These are phyloP conservation scores for Radiomyces spectabilis DNA, from an alignment of 192 early-diverging fungal genomes.

Conservation along the genomic window DNA sequence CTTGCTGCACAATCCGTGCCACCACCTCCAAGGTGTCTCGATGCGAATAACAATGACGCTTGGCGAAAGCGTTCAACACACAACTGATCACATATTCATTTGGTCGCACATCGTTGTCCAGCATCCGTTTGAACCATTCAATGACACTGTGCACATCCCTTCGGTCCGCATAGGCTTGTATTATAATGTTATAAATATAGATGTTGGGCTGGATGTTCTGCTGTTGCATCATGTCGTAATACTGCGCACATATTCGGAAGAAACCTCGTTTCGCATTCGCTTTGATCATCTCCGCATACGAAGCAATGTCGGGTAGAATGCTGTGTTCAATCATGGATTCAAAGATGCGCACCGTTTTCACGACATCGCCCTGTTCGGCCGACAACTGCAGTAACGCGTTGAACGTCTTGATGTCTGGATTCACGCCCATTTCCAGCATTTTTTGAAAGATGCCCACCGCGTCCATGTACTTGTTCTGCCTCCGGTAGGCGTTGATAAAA, in stretches of 20 bases:
- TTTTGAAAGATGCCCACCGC: constrained; percentile 15
- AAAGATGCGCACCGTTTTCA: constrained; percentile 8
- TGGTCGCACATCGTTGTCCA: constrained; percentile 7
- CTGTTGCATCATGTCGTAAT: constrained; percentile 16
- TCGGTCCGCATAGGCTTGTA: constrained; percentile 9
- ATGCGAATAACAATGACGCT: neutral
- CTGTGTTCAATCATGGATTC: constrained; percentile 15
- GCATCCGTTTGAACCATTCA: constrained; percentile 25
- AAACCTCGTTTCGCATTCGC: neutral
- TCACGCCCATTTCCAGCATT: neutral
- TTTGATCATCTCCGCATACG: constrained; percentile 26
- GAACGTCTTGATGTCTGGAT: constrained; percentile 7
- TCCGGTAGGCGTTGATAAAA: constrained; percentile 16
- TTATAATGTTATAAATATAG: constrained; percentile 24
- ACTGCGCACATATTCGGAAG: constrained; percentile 2
- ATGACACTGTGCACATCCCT: constrained; percentile 12
- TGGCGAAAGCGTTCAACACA: constrained; percentile 10
- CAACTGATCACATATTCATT: constrained; percentile 15
- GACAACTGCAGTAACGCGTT: constrained; percentile 21
- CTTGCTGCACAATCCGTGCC: constrained; percentile 12
- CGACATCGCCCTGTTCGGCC: constrained; percentile 11
- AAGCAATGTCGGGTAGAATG: constrained; percentile 13
- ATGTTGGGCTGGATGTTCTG: constrained; percentile 14
- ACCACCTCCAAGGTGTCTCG: neutral
- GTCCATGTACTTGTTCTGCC: neutral